Percentiles rank a stretch among this genome's conserved stretches.
Conservation (phyloP, 306 rosid species). For the Lathyrus aphaca region DNA sequence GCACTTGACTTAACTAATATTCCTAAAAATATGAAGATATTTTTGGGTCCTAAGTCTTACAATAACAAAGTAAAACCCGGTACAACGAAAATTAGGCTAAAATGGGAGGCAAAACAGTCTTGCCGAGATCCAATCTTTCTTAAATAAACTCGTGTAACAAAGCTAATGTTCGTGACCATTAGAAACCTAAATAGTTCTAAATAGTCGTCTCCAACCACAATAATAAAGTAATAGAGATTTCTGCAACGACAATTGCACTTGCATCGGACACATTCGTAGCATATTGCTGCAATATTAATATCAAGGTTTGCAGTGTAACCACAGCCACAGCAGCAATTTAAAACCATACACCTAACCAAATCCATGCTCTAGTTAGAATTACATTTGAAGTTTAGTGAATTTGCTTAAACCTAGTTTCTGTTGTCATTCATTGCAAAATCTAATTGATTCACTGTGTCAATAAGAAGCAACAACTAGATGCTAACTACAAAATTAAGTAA, state of each 20-base stretch:
- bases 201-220: background rate
- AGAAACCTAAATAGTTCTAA: constrained; percentile 10
- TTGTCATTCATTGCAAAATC: constrained; percentile 4
- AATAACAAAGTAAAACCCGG: background rate
- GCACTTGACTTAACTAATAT: constrained; percentile 1
- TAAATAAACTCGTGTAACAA: constrained; percentile 1
- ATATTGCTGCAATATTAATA: background rate
- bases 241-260: background rate
- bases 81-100: background rate
- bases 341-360: background rate
- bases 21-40: constrained; percentile 10
- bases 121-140: background rate
- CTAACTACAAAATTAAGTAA: constrained; percentile 13
- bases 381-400: constrained; percentile 12
- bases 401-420: background rate
- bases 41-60: background rate
- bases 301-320: background rate
- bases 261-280: background rate
- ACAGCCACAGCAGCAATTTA: background rate
- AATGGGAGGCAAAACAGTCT: background rate
- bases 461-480: constrained; percentile 17
- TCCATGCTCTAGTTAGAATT: constrained; percentile 9
- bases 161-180: constrained; percentile 18
- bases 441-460: background rate
- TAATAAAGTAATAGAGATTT: background rate